Evolutionary conservation across 2,329 filamentous ascomycete genomes (phyloP), one percentile per base, ranked within the genome.

Genomic region (Alternaria sp.): DNA sequence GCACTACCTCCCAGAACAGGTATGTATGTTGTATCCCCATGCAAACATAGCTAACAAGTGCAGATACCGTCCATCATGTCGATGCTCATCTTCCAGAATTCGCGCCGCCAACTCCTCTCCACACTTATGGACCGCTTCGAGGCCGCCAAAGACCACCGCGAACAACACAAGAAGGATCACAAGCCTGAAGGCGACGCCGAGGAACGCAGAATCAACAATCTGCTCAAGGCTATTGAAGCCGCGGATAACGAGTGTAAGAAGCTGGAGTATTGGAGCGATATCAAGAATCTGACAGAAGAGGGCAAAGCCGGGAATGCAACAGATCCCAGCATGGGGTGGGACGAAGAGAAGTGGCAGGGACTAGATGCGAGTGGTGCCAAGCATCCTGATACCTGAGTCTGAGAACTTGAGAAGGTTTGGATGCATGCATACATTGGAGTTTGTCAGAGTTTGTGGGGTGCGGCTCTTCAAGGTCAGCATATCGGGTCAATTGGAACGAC

Each of bases 31-130:
- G n/a, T 21, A 5, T 19, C 3, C 44, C 6, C n/a, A 15, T 17
- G 5, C 13, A 7, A 23, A 17, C 25, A 17, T 9, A 30, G 30
- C 71, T 78, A 68, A 77, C 57, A 1, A 26, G 2, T 15, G 6
- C 44, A 78, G 76, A 77, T 79, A 50, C 73, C 74, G 10, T 44
- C 68, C 43, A 80, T 80, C 54, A 81, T 80, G 93, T 85, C 88
- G 0, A 85, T 91, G 61, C 92, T 98, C 73, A 85, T 99, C 19
- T 99, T 97, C 77, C 95, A 98, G 78, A 90, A 90, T 17, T 97
- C 94, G 3, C 88, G 94, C 23, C 88, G 90, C 65, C 88, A 93
- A 61, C 85, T 98, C 5, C 84, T 97, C 15, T 85, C 88, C 17
- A 87, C 89, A 54, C 82, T 99, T 50, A 89, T 89, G 70, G 81